A percentile compares a stretch with the other conserved stretches of the same genome.
Evolutionary conservation across 164 flowering plant genomes (phyloP).

Genomic region (Euptelea pleiosperma): DNA sequence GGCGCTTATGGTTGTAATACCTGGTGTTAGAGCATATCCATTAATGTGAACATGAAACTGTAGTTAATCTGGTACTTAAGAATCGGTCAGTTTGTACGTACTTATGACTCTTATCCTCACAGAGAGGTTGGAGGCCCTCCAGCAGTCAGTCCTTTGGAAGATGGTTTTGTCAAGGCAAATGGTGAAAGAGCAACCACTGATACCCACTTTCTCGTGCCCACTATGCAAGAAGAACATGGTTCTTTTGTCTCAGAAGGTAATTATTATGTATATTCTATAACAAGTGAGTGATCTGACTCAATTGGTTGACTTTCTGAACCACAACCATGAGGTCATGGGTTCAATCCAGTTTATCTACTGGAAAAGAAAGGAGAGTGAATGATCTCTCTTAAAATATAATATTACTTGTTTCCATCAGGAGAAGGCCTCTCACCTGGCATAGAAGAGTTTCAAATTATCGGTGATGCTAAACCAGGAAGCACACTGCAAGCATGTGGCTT

Average conservation of each 20-base stretch:
- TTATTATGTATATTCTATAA: not conserved
- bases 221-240: constrained; percentile 23
- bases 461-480: constrained; percentile 81
- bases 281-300: not conserved
- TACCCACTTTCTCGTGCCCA: constrained; percentile 22
- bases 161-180: constrained; percentile 7
- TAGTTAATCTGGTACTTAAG: not conserved
- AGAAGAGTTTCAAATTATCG: constrained; percentile 82
- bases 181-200: constrained; percentile 21
- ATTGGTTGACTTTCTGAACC: constrained; percentile 10
- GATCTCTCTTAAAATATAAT: constrained; percentile 14
- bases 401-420: constrained; percentile 18
- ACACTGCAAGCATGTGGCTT: constrained; percentile 84
- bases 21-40: no score
- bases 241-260: constrained; percentile 24
- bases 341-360: no score
- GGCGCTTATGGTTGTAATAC: not conserved
- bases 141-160: constrained; percentile 6
- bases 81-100: not conserved
- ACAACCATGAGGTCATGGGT: not conserved
- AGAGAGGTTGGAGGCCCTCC: constrained; percentile 18
- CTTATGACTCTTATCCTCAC: constrained; percentile 3
- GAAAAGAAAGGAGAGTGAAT: no score
- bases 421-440: constrained; percentile 66
- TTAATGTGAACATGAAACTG: not conserved